Conservation (phyloP, 345 rosid genomes). For the Barbarea vulgaris region DNA sequence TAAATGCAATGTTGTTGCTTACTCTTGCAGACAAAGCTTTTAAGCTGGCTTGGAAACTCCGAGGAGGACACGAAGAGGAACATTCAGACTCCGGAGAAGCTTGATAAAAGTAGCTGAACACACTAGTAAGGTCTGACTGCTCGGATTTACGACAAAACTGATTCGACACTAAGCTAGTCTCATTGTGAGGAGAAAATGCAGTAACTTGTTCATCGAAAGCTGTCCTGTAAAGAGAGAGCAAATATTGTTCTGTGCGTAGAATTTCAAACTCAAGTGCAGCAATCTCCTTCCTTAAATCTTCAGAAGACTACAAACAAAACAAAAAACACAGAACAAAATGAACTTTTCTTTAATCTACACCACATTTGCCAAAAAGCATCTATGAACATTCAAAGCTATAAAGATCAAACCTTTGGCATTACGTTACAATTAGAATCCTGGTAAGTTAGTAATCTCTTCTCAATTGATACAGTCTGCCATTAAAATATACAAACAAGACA, state of each 20-base stretch:
- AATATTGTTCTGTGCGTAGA: conserved; percentile 59
- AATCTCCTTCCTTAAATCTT: conserved; percentile 69
- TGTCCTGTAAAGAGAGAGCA: conserved; percentile 76
- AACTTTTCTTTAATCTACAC: background rate
- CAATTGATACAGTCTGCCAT: conserved; percentile 37
- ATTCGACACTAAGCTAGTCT: conserved; percentile 30
- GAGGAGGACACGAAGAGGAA: conserved; percentile 44
- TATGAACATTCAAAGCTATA: conserved; percentile 5
- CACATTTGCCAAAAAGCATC: background rate
- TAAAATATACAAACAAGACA: background rate
- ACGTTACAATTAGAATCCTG: conserved; percentile 26
- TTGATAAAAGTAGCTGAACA: conserved; percentile 40
- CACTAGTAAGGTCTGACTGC: conserved; percentile 32
- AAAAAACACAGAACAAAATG: background rate
- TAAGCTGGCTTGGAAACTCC: conserved; percentile 45
- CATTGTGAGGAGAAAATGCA: conserved; percentile 30
- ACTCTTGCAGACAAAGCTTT: conserved; percentile 53
- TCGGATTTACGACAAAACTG: conserved; percentile 40
- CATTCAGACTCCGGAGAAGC: conserved; percentile 50
- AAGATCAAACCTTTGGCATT: conserved; percentile 41
- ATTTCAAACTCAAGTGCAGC: conserved; percentile 74
- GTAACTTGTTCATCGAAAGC: conserved; percentile 59
- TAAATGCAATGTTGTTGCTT: conserved; percentile 13
- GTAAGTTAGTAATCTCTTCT: conserved; percentile 31
- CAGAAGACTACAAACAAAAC: conserved; percentile 62